Evolutionary conservation across 805 yeast genomes (phyloP), one percentile per base, ranked within the genome.

Genomic region (Nakazawaea holstii): DNA sequence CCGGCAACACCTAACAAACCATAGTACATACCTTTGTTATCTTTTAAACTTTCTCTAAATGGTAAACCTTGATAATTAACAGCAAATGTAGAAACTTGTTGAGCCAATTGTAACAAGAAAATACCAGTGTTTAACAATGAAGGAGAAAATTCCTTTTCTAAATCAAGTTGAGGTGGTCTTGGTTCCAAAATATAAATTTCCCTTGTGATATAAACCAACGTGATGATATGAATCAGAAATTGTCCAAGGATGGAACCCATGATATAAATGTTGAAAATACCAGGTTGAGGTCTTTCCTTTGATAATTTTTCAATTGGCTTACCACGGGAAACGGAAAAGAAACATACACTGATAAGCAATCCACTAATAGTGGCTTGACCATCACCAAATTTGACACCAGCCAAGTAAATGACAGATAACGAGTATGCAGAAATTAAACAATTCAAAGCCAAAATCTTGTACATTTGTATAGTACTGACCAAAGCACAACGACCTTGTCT

Each of bases 401-500:
- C 97, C 59, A 94, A 74, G 66, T 87, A 94, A 62, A 94, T 79
- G 35, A 94, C 97, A 38, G 96, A 87, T 59, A 92, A 74, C 2
- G 98, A 90, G 66, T 94, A 94, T 30, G 99, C 99, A 55, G 95
- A 84, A 68, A 94, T 90, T 73, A 94, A 76, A 79, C 98, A 94
- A 68, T 94, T 94, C 71, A 94, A 77, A 0, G 99, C 99, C 63
- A 94, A 73, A 60, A 94, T 94, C 73, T 94, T 94, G 78, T 94
- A 94, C 99, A 94, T 94, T 72, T 94, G 99, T 62, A 94, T 91
- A 8, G 99, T 94, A 14, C 97, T 88, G 39, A 94, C 97, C 55
- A 94, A 75, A 7, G 99, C 96, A 74, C 96, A 88, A 69, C 99
- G 89, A 55, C 99, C 99, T 74, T 94, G 97, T 69, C 99, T 90